Base-by-base conservation (phyloP, 306 rosid genomes). In the Castanospermum australe region DNA sequence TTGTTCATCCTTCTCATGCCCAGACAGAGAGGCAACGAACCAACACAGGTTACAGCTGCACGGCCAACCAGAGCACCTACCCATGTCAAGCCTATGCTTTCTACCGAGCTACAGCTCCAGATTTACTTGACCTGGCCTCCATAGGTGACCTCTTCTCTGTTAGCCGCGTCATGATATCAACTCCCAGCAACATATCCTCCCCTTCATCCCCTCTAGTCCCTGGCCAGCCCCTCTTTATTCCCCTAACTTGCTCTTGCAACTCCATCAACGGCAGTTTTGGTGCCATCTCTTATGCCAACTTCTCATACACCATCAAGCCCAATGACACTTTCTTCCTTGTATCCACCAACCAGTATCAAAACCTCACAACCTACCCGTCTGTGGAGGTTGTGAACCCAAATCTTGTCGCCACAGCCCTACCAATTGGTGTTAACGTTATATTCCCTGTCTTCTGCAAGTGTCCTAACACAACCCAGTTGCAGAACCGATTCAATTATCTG, bases 361-460 rank as follows among this genome's bases (percentile, higher is more conserved):
- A 92, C 65, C 97, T 95, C 66, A 95, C 99, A 2, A 89, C 96
- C 4, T 95, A 17, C 73, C 88, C 86, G 36, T 95, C 97, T 17
- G 97, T 92, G 0, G 78, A 80, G 70, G 48, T 73, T 48, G 97
- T 84, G 0, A 95, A 95, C 63, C 99, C 98, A 0, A 48, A 73
- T 41, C 89, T 92, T 7, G 81, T 85, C 13, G 0, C 93, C 7
- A 76, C 74, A 6, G 45, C 89, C 65, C 82, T 95, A 12, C 0
- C 70, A 0, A 62, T 91, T 59, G 99, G 99, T 0, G 89, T 3
- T 15, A 54, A 14, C 9, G 88, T 20, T 20, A 10, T 87, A 0
- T 91, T 95, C 35, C 99, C 99, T 0, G 55, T 95, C 61, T 95
- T 95, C 70, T 95, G 98, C 77, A 90, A 77, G 83, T 95, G 99